Evolutionary conservation across 495 filamentous ascomycete genomes (phyloP).

Genomic region (Aspergillus homomorphus): DNA sequence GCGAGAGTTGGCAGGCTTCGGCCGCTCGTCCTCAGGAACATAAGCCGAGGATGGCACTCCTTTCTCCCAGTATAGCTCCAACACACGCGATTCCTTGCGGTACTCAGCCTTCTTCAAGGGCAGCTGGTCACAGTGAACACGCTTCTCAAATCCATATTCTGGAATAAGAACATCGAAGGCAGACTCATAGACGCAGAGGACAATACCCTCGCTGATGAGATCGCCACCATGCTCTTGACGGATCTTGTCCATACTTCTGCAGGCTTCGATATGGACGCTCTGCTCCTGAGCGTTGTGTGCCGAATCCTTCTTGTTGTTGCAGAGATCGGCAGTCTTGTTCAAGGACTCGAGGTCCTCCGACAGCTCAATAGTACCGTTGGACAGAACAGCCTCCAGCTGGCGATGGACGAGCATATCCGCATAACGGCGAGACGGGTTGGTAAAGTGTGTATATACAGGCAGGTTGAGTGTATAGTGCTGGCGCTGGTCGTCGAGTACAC

Average conservation of each 20-base stretch:
- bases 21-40: conserved; percentile 93
- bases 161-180: conserved; percentile 98
- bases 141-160: conserved; percentile 98
- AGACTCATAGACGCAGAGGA: conserved; percentile 96
- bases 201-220: conserved; percentile 93
- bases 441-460: conserved; percentile 96
- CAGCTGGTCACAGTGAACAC: conserved; percentile 96
- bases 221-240: conserved; percentile 82
- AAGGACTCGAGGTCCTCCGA: conserved; percentile 83
- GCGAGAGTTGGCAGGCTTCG: conserved; percentile 60
- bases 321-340: conserved; percentile 88
- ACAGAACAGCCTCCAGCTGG: conserved; percentile 85
- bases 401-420: conserved; percentile 93
- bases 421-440: conserved; percentile 91
- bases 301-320: conserved; percentile 99
- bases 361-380: conserved; percentile 79
- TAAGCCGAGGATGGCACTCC: conserved; percentile 94
- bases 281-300: conserved; percentile 97
- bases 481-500: conserved; percentile 66
- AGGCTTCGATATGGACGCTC: conserved; percentile 97
- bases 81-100: conserved; percentile 85
- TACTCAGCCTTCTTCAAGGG: conserved; percentile 98
- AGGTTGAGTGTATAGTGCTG: conserved; percentile 90
- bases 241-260: conserved; percentile 88
- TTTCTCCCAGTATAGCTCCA: conserved; percentile 99